These are phyloP conservation scores for Phytophthora idaei DNA, from an alignment of 352 stramenopile genomes.

Conservation along the genomic window DNA sequence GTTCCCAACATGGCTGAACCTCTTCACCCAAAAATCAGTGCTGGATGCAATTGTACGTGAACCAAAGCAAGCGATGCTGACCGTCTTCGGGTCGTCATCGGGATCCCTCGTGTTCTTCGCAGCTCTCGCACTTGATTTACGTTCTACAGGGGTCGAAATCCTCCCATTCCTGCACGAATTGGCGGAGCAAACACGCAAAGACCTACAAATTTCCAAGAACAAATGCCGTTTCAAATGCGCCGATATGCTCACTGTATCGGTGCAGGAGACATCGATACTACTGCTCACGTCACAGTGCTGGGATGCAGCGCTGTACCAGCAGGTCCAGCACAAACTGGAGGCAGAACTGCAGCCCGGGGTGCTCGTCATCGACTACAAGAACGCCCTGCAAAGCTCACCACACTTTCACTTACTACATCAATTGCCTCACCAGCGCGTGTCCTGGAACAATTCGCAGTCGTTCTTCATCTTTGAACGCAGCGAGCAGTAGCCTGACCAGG, in stretches of 20 bases:
- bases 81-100: constrained; percentile 61
- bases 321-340: constrained; percentile 48
- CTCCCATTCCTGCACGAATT: constrained; percentile 46
- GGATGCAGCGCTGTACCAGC: constrained; percentile 44
- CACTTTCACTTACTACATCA: constrained; percentile 35
- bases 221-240: constrained; percentile 39
- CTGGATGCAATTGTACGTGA: constrained; percentile 8
- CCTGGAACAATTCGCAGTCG: constrained; percentile 46
- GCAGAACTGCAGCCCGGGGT: constrained; percentile 33
- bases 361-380: constrained; percentile 66
- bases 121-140: constrained; percentile 34
- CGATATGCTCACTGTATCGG: constrained; percentile 48
- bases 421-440: constrained; percentile 40
- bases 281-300: constrained; percentile 73
- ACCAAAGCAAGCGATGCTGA: constrained; percentile 15
- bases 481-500: neutral
- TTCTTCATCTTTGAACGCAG: constrained; percentile 45
- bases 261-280: constrained; percentile 39
- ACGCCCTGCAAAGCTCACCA: constrained; percentile 27
- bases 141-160: constrained; percentile 55
- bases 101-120: constrained; percentile 64
- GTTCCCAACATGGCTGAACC: constrained; percentile 48
- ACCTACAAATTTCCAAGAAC: constrained; percentile 14
- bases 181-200: constrained; percentile 22
- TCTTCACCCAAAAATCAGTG: constrained; percentile 33